Evolutionary conservation across 2,329 filamentous ascomycete genomes (phyloP), one percentile per base, ranked within the genome.

Genomic region (Fusarium torulosum): DNA sequence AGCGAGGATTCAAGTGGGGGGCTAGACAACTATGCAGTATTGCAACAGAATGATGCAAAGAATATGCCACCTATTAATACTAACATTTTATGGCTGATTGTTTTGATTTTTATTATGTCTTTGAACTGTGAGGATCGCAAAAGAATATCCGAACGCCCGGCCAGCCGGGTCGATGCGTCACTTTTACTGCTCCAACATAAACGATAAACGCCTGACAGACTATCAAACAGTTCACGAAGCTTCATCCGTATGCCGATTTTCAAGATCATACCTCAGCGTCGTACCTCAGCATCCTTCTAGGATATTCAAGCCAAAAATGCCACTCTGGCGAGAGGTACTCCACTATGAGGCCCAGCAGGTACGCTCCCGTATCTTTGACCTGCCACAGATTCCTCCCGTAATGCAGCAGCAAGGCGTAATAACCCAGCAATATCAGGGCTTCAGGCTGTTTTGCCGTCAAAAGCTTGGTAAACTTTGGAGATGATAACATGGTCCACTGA

Each of bases 351-450:
- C 42, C 25, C 5, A 70, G 15, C 0, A 70, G 20, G 7, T 66
- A 66, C 2, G 7, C 20, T 5, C 68, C 68, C 3, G 65, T 27
- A 9, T 64, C 50, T 0, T 35, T 43, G 7, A 71, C 19, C 29
- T 63, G 61, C 68, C 68, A 71, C 3, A 71, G 17, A 2, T 13
- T 10, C 17, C 25, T 31, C 9, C 53, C 68, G 3, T 57, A n/a
- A n/a, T 71, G 50, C 0, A 71, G 10, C 2, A 70, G 4, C 2
- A 69, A 14, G 4, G 51, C 67, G 15, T 70, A 70, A 3, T 69
- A 57, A 1, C 59, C 31, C 15, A 70, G 4, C 1, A 70, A 3
- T 0, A 66, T 21, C 1, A 71, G 3, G 6, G 31, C 57, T n/a
- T 67, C 57, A 0, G 68, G 58, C 0, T 44, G 41, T 7, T 40